These are phyloP conservation scores for Lactarius quietus DNA, from an alignment of 768 basidiomycete species.

Conservation along the genomic window DNA sequence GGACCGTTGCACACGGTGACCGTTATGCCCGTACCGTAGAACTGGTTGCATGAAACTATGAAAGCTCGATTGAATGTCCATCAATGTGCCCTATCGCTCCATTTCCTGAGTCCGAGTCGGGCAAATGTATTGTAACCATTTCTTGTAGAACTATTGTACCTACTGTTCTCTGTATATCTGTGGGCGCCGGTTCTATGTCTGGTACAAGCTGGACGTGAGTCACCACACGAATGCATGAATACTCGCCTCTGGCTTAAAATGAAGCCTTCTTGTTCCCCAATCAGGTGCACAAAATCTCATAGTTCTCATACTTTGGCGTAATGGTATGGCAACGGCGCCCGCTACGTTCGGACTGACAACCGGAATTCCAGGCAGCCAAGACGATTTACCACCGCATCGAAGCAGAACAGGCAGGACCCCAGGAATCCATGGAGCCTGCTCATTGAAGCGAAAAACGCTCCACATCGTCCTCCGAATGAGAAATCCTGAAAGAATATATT, in stretches of 20 bases:
- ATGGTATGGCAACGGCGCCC: background rate
- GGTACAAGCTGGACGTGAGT: background rate
- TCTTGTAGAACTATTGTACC: background rate
- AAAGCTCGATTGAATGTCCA: background rate
- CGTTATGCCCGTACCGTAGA: background rate
- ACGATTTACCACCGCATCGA: background rate
- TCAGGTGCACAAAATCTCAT: background rate
- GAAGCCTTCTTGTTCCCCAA: conserved; percentile 1
- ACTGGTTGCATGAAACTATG: background rate
- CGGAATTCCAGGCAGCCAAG: background rate
- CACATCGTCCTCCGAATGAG: conserved; percentile 3
- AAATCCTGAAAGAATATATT: background rate
- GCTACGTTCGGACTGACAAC: background rate
- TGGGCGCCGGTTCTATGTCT: background rate
- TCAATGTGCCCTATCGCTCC: background rate
- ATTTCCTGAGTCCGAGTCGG: background rate
- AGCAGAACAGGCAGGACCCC: background rate
- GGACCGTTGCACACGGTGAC: background rate
- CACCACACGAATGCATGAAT: background rate
- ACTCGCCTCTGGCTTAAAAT: background rate
- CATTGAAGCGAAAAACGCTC: background rate
- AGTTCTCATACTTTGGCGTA: background rate
- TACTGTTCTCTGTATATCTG: background rate
- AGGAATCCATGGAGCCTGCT: background rate
- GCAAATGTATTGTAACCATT: background rate